phyloP scores from a whole-genome alignment of 1,139 yeast species.

The Geotrichum citri-aurantii region DNA sequence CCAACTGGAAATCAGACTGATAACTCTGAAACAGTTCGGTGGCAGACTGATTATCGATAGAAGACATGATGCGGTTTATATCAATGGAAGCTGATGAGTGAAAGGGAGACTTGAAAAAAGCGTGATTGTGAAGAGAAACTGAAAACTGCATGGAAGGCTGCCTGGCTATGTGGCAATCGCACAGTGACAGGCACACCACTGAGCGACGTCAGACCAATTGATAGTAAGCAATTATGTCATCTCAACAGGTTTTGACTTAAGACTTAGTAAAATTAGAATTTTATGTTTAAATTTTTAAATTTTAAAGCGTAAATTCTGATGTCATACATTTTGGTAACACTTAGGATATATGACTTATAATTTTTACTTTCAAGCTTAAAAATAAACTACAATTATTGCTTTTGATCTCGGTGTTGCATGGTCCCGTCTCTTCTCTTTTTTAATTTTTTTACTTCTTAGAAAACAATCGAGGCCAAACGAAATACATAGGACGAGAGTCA shows the following conservation, averaged over 20 bases:
- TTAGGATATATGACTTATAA: not conserved
- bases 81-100: not conserved
- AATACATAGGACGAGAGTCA: too few species aligned
- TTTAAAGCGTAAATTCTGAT: too few species aligned
- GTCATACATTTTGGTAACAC: not conserved
- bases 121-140: not conserved
- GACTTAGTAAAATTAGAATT: too few species aligned
- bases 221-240: not conserved
- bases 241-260: too few species aligned
- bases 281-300: too few species aligned
- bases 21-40: constrained; percentile 57
- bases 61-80: constrained; percentile 2
- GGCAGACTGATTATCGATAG: constrained; percentile 18
- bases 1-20: constrained; percentile 69
- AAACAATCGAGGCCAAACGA: too few species aligned
- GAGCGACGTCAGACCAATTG: not conserved
- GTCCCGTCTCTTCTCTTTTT: too few species aligned
- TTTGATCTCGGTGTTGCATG: too few species aligned
- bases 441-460: too few species aligned
- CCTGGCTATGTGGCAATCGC: not conserved
- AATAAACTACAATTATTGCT: too few species aligned
- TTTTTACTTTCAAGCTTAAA: not conserved
- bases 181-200: not conserved
- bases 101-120: not conserved
- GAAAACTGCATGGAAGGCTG: not conserved